Conservation (phyloP, 495 filamentous ascomycete genomes). For the Opeltia flavorubescens region DNA sequence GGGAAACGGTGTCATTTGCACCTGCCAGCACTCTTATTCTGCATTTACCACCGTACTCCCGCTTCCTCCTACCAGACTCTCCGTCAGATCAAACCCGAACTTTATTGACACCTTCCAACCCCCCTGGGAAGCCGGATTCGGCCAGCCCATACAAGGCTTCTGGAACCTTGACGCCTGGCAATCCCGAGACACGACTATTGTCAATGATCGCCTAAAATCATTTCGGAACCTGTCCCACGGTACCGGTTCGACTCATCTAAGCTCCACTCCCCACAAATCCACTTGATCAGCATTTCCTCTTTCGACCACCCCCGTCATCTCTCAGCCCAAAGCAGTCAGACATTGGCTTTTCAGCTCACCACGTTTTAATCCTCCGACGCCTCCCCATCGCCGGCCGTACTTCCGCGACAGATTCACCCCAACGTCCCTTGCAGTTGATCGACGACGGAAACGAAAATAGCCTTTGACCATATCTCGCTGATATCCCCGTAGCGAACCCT, state of each 20-base stretch:
- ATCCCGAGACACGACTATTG: background rate
- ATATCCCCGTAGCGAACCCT: background rate
- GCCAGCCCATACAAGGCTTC: background rate
- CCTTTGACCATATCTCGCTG: background rate
- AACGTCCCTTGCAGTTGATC: constrained; percentile 1
- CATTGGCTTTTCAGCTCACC: background rate
- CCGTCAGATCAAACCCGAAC: too few relatives aligned
- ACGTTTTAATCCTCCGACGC: background rate
- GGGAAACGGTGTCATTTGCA: background rate
- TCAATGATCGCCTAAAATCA: background rate
- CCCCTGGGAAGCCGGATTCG: too few relatives aligned
- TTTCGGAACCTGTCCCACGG: background rate
- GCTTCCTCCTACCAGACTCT: too few relatives aligned
- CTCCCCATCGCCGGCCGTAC: background rate
- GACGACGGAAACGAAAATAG: background rate
- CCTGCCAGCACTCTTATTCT: background rate
- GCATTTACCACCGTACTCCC: too few relatives aligned
- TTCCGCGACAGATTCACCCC: background rate
- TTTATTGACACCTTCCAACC: too few relatives aligned
- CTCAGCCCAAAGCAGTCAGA: background rate
- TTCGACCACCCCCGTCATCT: background rate
- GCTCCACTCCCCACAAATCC: background rate
- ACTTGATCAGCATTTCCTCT: background rate
- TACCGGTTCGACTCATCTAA: background rate
- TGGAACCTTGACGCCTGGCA: background rate